These are phyloP conservation scores for Saturnispora ahearnii DNA, from an alignment of 805 yeast species.

Conservation along the genomic window DNA sequence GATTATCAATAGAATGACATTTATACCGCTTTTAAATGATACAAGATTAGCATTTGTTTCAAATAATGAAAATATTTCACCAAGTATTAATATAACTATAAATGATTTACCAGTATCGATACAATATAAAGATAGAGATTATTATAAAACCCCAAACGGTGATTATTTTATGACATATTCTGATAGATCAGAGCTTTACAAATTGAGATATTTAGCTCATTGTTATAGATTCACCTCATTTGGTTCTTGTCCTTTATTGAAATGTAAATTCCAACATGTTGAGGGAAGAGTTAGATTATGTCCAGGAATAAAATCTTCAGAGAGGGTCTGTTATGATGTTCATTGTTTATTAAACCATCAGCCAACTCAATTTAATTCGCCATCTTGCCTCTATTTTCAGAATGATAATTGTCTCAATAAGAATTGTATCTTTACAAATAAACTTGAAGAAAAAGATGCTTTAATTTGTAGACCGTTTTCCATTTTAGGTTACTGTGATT, in stretches of 20 bases:
- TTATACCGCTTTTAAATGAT: slow-evolving; percentile 35
- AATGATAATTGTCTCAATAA: slow-evolving; percentile 38
- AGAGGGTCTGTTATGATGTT: slow-evolving; percentile 37
- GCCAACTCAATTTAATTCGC: slow-evolving; percentile 51
- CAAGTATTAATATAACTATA: slow-evolving; percentile 8
- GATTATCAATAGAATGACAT: slow-evolving; percentile 33
- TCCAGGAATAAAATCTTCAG: slow-evolving; percentile 29
- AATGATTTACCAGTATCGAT: slow-evolving; percentile 17
- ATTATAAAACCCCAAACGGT: slow-evolving; percentile 19
- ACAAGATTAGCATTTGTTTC: slow-evolving; percentile 34
- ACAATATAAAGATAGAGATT: slow-evolving; percentile 13
- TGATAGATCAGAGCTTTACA: neutral
- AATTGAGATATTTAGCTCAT: neutral
- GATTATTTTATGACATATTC: slow-evolving; percentile 13
- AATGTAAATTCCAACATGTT: neutral
- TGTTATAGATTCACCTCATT: neutral
- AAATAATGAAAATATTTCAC: slow-evolving; percentile 8
- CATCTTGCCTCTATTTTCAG: slow-evolving; percentile 46
- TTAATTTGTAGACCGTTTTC: slow-evolving; percentile 58
- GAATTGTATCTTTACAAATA: slow-evolving; percentile 45
- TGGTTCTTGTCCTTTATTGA: neutral
- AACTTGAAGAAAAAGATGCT: slow-evolving; percentile 30
- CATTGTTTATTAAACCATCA: slow-evolving; percentile 51
- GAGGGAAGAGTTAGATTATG: slow-evolving; percentile 47
- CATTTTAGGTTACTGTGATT: slow-evolving; percentile 56